phyloP scores from a whole-genome alignment of 1,284 basidiomycete species.

The Trametes hirsuta region DNA sequence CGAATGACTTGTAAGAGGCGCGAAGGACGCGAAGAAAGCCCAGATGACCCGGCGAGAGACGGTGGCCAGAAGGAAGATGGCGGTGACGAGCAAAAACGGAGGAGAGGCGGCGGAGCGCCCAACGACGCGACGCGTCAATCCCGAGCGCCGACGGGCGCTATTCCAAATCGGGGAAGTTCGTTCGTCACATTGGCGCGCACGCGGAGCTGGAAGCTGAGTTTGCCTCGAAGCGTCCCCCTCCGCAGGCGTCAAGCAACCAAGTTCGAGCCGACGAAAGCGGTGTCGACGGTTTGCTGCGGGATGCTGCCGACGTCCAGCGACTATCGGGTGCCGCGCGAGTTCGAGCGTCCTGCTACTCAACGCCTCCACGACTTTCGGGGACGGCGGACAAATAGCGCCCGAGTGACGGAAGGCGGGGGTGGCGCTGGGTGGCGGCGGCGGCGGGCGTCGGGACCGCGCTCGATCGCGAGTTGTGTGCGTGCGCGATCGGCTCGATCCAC shows the following conservation, averaged over 20 bases:
- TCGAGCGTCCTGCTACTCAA: not conserved
- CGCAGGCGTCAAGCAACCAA: not conserved
- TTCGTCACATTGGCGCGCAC: not conserved
- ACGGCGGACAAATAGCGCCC: not conserved
- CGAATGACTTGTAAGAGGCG: too few species aligned
- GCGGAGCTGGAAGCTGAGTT: conserved; percentile 22
- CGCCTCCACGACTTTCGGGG: not conserved
- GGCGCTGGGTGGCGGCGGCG: not conserved
- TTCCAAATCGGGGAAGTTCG: not conserved
- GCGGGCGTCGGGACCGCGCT: too few species aligned
- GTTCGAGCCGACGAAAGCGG: conserved; percentile 13
- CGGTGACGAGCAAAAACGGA: conserved; percentile 5
- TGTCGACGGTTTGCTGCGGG: not conserved
- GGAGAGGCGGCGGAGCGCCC: not conserved
- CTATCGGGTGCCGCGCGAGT: not conserved
- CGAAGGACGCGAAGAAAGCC: not conserved
- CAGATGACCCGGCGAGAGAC: not conserved
- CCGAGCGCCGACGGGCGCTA: conserved; percentile 4
- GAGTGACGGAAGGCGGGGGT: not conserved
- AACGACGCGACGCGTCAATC: not conserved
- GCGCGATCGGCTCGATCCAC: too few species aligned
- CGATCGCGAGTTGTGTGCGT: too few species aligned
- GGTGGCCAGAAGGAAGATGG: not conserved
- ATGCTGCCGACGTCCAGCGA: too few species aligned
- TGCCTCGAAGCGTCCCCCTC: not conserved